phyloP scores from a whole-genome alignment of 148 eudicot genomes.

The Fagopyrum homotropicum region DNA sequence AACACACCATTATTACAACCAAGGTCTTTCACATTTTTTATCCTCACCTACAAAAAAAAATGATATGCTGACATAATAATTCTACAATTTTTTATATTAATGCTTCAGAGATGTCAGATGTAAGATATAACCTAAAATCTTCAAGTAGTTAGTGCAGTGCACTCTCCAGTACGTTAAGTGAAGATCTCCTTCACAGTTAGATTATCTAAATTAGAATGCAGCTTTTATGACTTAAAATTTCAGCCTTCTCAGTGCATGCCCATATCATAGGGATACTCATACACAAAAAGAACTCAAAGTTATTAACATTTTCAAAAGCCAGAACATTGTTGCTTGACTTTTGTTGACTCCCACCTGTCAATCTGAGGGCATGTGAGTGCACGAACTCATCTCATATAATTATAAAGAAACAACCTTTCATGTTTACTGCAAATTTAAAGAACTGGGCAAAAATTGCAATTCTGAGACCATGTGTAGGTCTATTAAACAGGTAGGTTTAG shows the following conservation, averaged over 20 bases:
- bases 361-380: slow-evolving; percentile 2
- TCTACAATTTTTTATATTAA: too few species aligned
- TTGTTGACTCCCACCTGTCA: slow-evolving; percentile 11
- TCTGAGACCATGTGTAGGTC: slow-evolving; percentile 6
- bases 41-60: too few species aligned
- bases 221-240: not conserved
- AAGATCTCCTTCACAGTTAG: not conserved
- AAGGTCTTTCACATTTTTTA: too few species aligned
- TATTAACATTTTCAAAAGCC: not conserved
- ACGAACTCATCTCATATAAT: not conserved
- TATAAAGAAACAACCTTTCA: not conserved
- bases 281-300: not conserved
- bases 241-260: slow-evolving; percentile 1
- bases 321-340: not conserved
- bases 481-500: slow-evolving; percentile 6
- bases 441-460: not conserved
- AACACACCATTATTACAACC: too few species aligned
- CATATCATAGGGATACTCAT: slow-evolving; percentile 4
- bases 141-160: not conserved
- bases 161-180: not conserved
- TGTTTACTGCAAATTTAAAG: not conserved
- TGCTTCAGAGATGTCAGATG: too few species aligned
- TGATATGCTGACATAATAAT: too few species aligned
- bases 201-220: not conserved
- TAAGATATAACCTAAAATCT: not conserved